Conservation (phyloP, 2,329 filamentous ascomycete genomes). For the Pezicula neosporulosa region DNA sequence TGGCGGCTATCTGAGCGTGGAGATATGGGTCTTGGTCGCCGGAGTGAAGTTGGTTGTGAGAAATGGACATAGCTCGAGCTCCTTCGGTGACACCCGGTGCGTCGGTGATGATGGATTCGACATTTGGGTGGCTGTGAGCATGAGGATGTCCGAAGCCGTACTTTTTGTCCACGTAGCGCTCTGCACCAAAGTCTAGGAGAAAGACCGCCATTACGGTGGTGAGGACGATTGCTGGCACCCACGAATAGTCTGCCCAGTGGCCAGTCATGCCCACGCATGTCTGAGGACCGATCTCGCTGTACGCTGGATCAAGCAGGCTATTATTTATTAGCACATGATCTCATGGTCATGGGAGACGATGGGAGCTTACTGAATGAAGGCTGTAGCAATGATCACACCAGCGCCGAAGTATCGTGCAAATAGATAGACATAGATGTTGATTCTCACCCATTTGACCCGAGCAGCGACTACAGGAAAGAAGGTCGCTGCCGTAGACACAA, state of each 20-base stretch:
- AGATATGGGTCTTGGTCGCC: conserved; percentile 33
- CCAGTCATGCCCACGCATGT: conserved; percentile 54
- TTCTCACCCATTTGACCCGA: conserved; percentile 48
- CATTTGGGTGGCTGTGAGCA: conserved; percentile 6
- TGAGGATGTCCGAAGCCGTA: conserved; percentile 22
- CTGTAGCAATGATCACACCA: conserved; percentile 73
- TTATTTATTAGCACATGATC: conserved; percentile 13
- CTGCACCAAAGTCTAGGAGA: conserved; percentile 58
- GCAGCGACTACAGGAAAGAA: conserved; percentile 66
- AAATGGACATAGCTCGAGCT: conserved; percentile 5
- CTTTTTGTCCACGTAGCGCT: conserved; percentile 38
- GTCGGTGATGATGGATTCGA: conserved; percentile 24
- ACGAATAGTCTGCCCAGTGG: conserved; percentile 25
- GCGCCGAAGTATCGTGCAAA: conserved; percentile 66
- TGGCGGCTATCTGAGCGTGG: conserved; percentile 15
- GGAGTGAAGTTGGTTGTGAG: conserved; percentile 37
- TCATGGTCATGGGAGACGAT: conserved; percentile 38
- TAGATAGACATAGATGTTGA: conserved; percentile 67
- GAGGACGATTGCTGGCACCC: conserved; percentile 39
- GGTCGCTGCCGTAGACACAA: conserved; percentile 57
- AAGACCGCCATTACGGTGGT: conserved; percentile 53
- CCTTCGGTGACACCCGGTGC: conserved; percentile 7
- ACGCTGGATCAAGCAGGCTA: conserved; percentile 43
- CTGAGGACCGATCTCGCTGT: conserved; percentile 39
- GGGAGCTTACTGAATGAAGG: conserved; percentile 65